Evolutionary conservation across 2,329 filamentous ascomycete genomes (phyloP).

Genomic region (Ophiocordyceps robertsii): DNA sequence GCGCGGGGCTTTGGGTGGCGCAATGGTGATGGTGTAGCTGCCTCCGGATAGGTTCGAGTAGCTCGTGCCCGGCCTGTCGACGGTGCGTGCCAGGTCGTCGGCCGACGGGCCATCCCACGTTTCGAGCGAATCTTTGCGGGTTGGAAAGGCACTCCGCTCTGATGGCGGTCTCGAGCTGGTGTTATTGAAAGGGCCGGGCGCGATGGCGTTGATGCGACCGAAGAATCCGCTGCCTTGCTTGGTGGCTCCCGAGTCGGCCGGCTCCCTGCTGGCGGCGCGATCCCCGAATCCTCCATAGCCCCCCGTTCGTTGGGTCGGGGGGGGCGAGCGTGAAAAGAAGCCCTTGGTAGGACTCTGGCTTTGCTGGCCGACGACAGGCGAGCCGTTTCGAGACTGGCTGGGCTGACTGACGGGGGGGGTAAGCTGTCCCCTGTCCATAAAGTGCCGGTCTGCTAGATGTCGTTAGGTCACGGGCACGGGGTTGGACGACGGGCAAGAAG

Average conservation of each 20-base stretch:
- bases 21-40: conserved; percentile 13
- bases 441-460: conserved; percentile 12
- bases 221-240: conserved; percentile 25
- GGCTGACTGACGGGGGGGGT: conserved; percentile 52
- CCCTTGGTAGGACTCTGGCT: conserved; percentile 29
- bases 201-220: conserved; percentile 51
- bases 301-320: conserved; percentile 19
- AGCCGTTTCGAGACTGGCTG: conserved; percentile 45
- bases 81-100: conserved; percentile 1
- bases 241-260: neutral
- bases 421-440: conserved; percentile 40
- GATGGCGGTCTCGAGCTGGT: conserved; percentile 22
- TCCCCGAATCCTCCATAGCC: conserved; percentile 33
- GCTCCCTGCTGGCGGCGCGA: neutral
- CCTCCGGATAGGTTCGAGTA: conserved; percentile 6
- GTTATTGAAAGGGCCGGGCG: conserved; percentile 53
- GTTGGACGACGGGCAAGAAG: too few relatives aligned
- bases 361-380: conserved; percentile 39
- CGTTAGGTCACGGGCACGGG: neutral
- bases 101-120: conserved; percentile 3
- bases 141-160: conserved; percentile 19
- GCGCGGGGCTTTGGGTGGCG: conserved; percentile 25
- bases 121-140: conserved; percentile 14
- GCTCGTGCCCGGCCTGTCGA: conserved; percentile 6
- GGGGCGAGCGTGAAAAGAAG: conserved; percentile 23